A percentile compares a stretch with the other conserved stretches of the same genome.
phyloP scores from a whole-genome alignment of 1,139 yeast species.

The Schwanniomyces etchellsii region DNA sequence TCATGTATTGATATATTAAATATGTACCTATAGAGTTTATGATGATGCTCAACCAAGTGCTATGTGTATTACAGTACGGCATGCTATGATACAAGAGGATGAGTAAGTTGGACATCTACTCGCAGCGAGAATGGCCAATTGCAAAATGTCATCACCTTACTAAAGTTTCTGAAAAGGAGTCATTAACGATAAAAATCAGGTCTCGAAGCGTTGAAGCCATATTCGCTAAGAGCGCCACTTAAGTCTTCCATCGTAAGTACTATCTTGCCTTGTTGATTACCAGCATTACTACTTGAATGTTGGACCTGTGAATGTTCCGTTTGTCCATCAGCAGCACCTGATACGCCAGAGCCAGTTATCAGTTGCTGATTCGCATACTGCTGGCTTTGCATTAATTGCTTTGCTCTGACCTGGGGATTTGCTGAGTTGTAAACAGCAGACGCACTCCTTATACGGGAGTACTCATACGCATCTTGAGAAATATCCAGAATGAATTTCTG shows the following conservation, averaged over 20 bases:
- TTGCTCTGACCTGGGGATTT: conserved; percentile 83
- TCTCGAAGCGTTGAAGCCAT: conserved; percentile 83
- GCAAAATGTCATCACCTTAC: no score
- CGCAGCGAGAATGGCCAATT: no score
- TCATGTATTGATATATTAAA: no score
- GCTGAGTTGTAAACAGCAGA: conserved; percentile 78
- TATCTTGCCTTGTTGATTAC: conserved; percentile 65
- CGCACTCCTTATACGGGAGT: conserved; percentile 81
- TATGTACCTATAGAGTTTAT: no score
- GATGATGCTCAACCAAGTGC: no score
- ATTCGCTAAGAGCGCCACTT: conserved; percentile 83
- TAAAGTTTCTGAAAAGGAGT: no score
- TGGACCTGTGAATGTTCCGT: conserved; percentile 28
- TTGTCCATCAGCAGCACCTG: conserved; percentile 30
- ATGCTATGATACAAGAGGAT: no score
- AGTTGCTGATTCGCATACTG: conserved; percentile 46
- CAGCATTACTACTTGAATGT: conserved; percentile 38
- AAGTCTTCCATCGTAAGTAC: conserved; percentile 86
- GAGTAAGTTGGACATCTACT: no score
- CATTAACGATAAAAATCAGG: conserved; percentile 74
- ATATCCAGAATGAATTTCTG: conserved; percentile 93
- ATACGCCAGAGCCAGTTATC: conserved; percentile 30
- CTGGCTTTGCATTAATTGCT: conserved; percentile 68
- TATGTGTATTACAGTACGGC: no score
- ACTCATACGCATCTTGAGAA: conserved; percentile 95